Base-by-base conservation (phyloP, 768 basidiomycete species). In the Lactarius sanguifluus region DNA sequence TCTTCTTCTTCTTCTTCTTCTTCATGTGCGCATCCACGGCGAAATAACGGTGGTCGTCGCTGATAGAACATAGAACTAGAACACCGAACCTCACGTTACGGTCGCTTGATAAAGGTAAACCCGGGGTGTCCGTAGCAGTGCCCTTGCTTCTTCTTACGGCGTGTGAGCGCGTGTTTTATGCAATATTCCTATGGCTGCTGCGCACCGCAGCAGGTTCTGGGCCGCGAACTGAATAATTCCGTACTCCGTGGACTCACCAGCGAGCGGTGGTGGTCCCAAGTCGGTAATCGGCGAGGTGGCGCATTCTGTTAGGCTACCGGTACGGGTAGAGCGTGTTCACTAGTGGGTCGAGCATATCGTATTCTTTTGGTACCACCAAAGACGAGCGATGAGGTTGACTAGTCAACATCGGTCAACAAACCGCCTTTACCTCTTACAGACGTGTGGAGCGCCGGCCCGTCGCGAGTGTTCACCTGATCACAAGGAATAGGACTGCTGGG, bases 261-360 rank as follows among this genome's bases (percentile, higher is more conserved):
- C 10, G 5, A 15, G 38, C 38, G 38, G 4, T 3, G 43, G 3
- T 45, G 2, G 43, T 45, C 43, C 28, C 20, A 18, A 45, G 43
- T n/a, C 4, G 20, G 43, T 45, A 9, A 3, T 45, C 9, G 41
- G 84, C 64, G 45, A 84, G 76, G 41, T 74, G 78, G 66, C 78
- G 75, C 45, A 85, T 65, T 0, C 82, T 82, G 32, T 81, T 82
- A 18, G 76, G 79, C 15, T 75, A 74, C 15, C 23, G 73, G 45
- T 23, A 47, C n/a, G 45, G 5, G 64, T 79, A 66, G 79, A 81
- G 64, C 82, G 79, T 16, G 76, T 69, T 0, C 84, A 85, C 9
- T 82, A 84, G 64, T 86, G 84, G 41, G 0, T 86, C 85, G 4
- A 78, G 67, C 2, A 86, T 71, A 69, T 81, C 78, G 72, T 80